Evolutionary conservation across 257 asterid species (phyloP), one percentile per base, ranked within the genome.

Genomic region (Voacanga thouarsii): DNA sequence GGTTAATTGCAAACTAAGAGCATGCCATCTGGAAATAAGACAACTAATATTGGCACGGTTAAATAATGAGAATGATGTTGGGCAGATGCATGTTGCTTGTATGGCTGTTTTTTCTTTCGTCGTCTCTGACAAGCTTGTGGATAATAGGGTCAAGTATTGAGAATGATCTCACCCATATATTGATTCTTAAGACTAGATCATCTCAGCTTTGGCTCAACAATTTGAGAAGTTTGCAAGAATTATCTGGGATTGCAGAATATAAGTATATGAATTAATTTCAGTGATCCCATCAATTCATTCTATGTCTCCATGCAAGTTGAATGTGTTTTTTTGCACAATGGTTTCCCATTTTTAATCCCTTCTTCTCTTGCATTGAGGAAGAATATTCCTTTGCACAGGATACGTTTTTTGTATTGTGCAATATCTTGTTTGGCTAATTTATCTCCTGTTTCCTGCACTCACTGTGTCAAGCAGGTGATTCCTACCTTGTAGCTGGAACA

Each of bases 401-500:
- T 33, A 33, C 37, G n/a, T 44, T 44, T 10, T 18, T 26, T n/a
- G 12, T 21, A 10, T 12, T 10, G 39, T 55, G 16, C 15, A 53
- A 3, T 11, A 55, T 55, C 50, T 0, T 55, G 11, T 56, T 56
- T 30, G 10, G 24, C 53, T 56, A 37, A 71, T 14, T 24, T 41
- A 2, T 2, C 55, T 49, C 44, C 10, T 72, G 21, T 79, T 45
- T 37, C 33, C 24, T 41, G 26, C 44, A 9, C 28, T 64, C 14
- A 24, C 41, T 74, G 21, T 43, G 59, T 33, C 70, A 66, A 65
- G 18, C 88, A 93, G 99, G 97, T 49, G 98, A 95, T 86, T 89
- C 96, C 15, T 93, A 93, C 82, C 92, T 95, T 28, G 99, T 95
- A 49, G 98, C 99, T 66, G 99, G 99, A 50, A 95, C 98, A 3